Conservation (phyloP, 2,329 filamentous ascomycete species). For the Neurospora crassa region DNA sequence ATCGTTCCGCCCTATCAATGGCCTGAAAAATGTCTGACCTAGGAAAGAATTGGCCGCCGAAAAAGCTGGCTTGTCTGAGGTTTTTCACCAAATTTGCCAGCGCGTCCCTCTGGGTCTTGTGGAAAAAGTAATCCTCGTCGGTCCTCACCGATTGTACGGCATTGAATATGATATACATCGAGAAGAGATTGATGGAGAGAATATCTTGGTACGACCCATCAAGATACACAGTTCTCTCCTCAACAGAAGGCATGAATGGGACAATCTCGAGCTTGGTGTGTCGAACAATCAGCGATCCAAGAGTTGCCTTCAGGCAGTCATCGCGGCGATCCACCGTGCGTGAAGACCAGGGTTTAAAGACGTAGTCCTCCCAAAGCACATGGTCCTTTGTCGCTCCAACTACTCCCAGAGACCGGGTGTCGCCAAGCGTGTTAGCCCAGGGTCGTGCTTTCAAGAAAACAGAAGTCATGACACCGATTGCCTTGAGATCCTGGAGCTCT, state of each 20-base stretch:
- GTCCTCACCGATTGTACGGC: conserved; percentile 77
- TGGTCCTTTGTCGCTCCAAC: not conserved
- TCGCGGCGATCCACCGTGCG: conserved; percentile 35
- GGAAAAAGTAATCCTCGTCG: conserved; percentile 83
- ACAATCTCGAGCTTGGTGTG: conserved; percentile 66
- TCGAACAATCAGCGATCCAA: conserved; percentile 75
- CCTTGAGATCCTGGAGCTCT: conserved; percentile 55
- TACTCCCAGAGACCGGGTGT: conserved; percentile 52
- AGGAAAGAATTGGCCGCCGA: conserved; percentile 69
- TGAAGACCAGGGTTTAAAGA: conserved; percentile 49
- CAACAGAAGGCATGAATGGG: conserved; percentile 58
- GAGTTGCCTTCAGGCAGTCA: conserved; percentile 54
- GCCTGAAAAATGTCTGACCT: conserved; percentile 51
- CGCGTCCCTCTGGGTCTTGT: conserved; percentile 59
- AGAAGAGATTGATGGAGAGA: conserved; percentile 73
- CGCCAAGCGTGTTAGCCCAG: conserved; percentile 60
- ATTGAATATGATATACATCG: conserved; percentile 76
- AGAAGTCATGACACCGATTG: conserved; percentile 54
- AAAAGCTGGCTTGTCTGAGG: conserved; percentile 75
- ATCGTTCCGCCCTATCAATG: conserved; percentile 56
- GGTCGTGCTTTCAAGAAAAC: conserved; percentile 69
- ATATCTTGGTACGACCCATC: conserved; percentile 81
- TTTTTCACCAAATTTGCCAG: conserved; percentile 66
- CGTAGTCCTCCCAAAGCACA: conserved; percentile 42
- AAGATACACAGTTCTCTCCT: conserved; percentile 62